Evolutionary conservation across 768 basidiomycete genomes (phyloP).

Genomic region (Hygrocybe punicea): DNA sequence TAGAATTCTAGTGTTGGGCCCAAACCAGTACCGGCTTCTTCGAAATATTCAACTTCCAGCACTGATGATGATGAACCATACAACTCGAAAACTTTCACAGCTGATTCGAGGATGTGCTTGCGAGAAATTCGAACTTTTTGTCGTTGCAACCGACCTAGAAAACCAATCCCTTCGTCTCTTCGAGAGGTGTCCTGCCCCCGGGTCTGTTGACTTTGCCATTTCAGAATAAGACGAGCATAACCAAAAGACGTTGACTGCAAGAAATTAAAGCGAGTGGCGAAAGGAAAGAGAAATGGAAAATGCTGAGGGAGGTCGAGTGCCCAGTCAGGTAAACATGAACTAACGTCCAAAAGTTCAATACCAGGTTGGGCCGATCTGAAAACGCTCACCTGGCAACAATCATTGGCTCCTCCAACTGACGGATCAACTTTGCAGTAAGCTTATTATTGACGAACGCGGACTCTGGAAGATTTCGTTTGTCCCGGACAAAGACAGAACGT

Average conservation of each 20-base stretch:
- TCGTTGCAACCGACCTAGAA: constrained; percentile 86
- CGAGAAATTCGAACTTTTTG: constrained; percentile 97
- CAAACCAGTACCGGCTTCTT: constrained; percentile 96
- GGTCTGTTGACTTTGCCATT: constrained; percentile 88
- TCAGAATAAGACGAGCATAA: constrained; percentile 90
- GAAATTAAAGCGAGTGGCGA: constrained; percentile 96
- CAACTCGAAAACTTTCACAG: constrained; percentile 93
- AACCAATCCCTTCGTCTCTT: constrained; percentile 87
- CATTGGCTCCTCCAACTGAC: constrained; percentile 97
- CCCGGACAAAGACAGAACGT: constrained; percentile 47
- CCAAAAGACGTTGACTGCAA: constrained; percentile 97
- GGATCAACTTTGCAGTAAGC: constrained; percentile 92
- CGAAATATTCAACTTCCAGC: constrained; percentile 97
- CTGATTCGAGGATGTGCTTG: constrained; percentile 91
- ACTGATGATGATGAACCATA: constrained; percentile 93
- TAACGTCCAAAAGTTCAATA: constrained; percentile 29
- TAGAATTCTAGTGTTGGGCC: constrained; percentile 99
- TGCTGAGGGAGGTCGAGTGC: constrained; percentile 91
- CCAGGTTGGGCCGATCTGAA: neutral
- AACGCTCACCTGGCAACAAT: constrained; percentile 85
- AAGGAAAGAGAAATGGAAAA: constrained; percentile 98
- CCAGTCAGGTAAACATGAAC: constrained; percentile 97
- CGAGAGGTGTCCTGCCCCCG: constrained; percentile 76
- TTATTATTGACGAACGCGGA: constrained; percentile 96
- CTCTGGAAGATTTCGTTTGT: constrained; percentile 64